Evolutionary conservation across 2,329 filamentous ascomycete species (phyloP), one percentile per base, ranked within the genome.

Genomic region (Xylariaceae sp.): DNA sequence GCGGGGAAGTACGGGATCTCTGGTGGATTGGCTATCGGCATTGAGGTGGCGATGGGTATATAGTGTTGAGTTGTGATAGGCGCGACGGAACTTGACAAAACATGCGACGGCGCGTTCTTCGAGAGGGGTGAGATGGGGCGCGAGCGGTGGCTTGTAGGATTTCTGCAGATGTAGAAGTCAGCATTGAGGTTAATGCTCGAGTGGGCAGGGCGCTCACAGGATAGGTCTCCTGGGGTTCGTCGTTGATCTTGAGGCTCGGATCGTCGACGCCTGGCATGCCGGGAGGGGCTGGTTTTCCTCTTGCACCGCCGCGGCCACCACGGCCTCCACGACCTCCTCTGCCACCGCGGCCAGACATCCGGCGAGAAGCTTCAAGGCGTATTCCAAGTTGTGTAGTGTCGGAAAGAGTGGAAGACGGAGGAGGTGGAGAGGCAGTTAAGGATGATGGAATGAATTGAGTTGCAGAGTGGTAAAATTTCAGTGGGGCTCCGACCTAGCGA

Each of bases 221-320:
- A 49, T 82, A 82, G 8, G 78, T 72, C 53, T 82, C 78, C n/a
- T 75, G 76, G 6, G 79, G 79, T 23, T 75, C 69, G 41, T 72
- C 72, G 59, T 80, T 76, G 10, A 70, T 60, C 19, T 66, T 62
- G 43, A 71, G 62, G 29, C 63, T 65, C 7, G 76, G 73, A 52
- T 81, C 78, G 52, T 79, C 75, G 33, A 72, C 72, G 73, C 77
- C 80, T 0, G 77, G 72, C 44, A 78, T 60, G 25, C 61, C 61
- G 37, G 56, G 68, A 22, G 71, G 69, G 10, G 70, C 71, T 5
- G 58, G 46, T 38, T 60, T 63, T 16, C 70, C 62, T 37, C 73
- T 69, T 36, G 67, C 68, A 41, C 73, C 61, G n/a, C 68, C 67
- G 37, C 73, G 73, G 43, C 74, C 73, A 47, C 73, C 68, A 33